Evolutionary conservation across 495 filamentous ascomycete genomes (phyloP).

Genomic region (Cetradonia linearis): DNA sequence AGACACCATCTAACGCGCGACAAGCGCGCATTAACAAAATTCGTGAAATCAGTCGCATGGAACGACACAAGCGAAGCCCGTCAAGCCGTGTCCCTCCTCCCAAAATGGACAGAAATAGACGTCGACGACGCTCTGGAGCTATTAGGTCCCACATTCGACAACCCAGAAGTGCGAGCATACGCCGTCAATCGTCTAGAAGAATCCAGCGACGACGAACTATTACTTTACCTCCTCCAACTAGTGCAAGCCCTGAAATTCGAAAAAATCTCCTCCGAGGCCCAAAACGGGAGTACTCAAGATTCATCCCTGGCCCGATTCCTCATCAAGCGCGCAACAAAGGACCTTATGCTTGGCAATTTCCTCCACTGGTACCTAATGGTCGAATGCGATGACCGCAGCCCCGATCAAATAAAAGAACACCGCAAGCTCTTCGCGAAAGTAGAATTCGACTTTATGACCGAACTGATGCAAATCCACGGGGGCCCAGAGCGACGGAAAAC

Average conservation of each 20-base stretch:
- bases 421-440: conserved; percentile 81
- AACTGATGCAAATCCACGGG: conserved; percentile 46
- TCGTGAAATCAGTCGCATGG: conserved; percentile 96
- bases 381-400: conserved; percentile 76
- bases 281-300: conserved; percentile 57
- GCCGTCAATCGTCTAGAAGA: conserved; percentile 87
- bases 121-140: conserved; percentile 94
- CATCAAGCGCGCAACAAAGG: conserved; percentile 71
- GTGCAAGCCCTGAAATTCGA: conserved; percentile 98
- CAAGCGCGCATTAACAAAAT: conserved; percentile 90
- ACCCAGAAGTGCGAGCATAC: conserved; percentile 76
- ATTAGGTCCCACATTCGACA: conserved; percentile 84
- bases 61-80: conserved; percentile 72
- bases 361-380: conserved; percentile 99
- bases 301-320: conserved; percentile 87
- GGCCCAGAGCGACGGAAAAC: conserved; percentile 63
- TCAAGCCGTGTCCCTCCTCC: conserved; percentile 79
- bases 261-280: conserved; percentile 49
- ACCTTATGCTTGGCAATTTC: conserved; percentile 84
- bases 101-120: conserved; percentile 95
- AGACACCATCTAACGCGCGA: conserved; percentile 85
- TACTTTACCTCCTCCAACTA: conserved; percentile 86
- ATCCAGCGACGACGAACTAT: conserved; percentile 85
- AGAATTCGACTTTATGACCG: conserved; percentile 89
- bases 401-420: conserved; percentile 57